Evolutionary conservation across 441 rosid species (phyloP), one percentile per base, ranked within the genome.

Genomic region (Erodium texanum): DNA sequence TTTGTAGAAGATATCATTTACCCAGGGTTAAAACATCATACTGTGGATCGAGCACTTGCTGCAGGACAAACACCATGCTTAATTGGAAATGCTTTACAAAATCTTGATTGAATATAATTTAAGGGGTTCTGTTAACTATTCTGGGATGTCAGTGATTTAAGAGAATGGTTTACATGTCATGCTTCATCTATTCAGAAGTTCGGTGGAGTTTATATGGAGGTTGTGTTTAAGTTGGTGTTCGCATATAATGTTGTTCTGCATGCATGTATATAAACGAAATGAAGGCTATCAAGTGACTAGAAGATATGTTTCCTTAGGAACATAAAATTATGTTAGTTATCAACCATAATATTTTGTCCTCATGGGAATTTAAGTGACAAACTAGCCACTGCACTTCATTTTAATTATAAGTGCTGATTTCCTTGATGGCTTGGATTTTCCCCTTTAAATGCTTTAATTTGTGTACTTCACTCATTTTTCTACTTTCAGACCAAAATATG

Each of bases 401-500:
- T 41, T 34, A 24, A 32, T 65, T 65, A 19, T 4, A 36, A 65
- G 15, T n/a, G 24, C 16, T 36, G 24, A 19, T 64, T 36, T 14
- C 12, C 12, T 43, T 19, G 0, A 36, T 41, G 48, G 48, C 22
- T n/a, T 72, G 43, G n/a, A 24, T 59, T 36, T 23, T 56, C 24
- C 52, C 15, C 11, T 58, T 62, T 65, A 20, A 67, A 34, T 69
- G 11, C 45, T 43, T 5, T 58, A 67, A 68, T 76, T 59, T 41
- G 23, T 69, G 36, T 66, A 41, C 66, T 67, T 58, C 62, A 73
- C 59, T 75, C 54, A 71, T 70, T n/a, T n/a, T 20, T 69, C 63
- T 73, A 61, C 29, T 76, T 75, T 79, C 83, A 91, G 97, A 89
- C 74, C 81, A 80, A 70, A 90, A 88, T 19, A 91, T 94, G 97